Evolutionary conservation across 805 yeast genomes (phyloP).

Genomic region (Allodekkera sacchari): DNA sequence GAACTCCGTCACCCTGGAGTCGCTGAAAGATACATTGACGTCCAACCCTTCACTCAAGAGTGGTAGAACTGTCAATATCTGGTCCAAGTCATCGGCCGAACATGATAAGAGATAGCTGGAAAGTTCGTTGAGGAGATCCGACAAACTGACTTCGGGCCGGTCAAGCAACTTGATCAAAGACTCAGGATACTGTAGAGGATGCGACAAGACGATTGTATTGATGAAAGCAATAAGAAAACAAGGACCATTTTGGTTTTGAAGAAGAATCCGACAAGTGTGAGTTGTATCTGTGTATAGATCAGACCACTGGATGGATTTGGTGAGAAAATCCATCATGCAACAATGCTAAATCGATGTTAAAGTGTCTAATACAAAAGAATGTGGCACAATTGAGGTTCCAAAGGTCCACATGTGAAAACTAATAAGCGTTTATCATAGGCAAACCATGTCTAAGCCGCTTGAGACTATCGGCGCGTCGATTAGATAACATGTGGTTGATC

Average conservation of each 20-base stretch:
- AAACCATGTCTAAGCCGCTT: too few species aligned
- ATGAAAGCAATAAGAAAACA: slow-evolving; percentile 77
- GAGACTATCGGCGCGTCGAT: too few species aligned
- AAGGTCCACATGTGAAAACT: too few species aligned
- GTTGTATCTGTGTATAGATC: slow-evolving; percentile 15
- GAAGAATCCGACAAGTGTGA: slow-evolving; percentile 45
- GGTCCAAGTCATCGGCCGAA: slow-evolving; percentile 21
- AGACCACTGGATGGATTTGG: slow-evolving; percentile 22
- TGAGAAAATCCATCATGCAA: slow-evolving; percentile 12
- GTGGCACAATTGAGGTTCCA: too few species aligned
- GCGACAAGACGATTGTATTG: slow-evolving; percentile 55
- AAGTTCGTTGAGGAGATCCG: slow-evolving; percentile 38
- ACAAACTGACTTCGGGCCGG: slow-evolving; percentile 3
- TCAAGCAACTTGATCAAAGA: slow-evolving; percentile 15
- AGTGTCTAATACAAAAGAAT: background rate
- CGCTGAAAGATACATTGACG: slow-evolving; percentile 1
- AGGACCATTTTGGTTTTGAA: slow-evolving; percentile 82
- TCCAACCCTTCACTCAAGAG: slow-evolving; percentile 23
- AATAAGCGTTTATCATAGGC: too few species aligned
- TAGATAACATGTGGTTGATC: too few species aligned
- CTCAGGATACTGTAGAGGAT: slow-evolving; percentile 21
- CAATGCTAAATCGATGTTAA: background rate
- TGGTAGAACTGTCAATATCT: slow-evolving; percentile 51
- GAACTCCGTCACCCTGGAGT: slow-evolving; percentile 1
- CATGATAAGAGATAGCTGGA: slow-evolving; percentile 34